These are phyloP conservation scores for Claviceps sp. DNA, from an alignment of 2,329 filamentous ascomycete genomes.

Conservation along the genomic window DNA sequence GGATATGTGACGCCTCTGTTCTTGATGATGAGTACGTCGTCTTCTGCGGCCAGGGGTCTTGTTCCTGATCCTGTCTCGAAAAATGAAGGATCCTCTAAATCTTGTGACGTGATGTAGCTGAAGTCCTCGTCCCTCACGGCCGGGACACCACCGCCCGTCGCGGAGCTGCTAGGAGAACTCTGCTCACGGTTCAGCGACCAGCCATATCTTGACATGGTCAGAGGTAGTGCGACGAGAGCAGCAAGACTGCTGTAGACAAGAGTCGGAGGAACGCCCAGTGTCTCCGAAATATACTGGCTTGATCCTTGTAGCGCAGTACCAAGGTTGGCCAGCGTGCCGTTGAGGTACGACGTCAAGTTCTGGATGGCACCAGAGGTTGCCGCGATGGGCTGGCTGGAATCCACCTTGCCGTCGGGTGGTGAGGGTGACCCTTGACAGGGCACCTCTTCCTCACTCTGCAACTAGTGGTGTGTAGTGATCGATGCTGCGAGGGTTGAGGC, in stretches of 20 bases:
- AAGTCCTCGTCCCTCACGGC: slow-evolving; percentile 65
- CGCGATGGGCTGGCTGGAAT: slow-evolving; percentile 43
- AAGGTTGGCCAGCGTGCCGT: slow-evolving; percentile 36
- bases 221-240: slow-evolving; percentile 33
- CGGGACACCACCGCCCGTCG: slow-evolving; percentile 34
- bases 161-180: slow-evolving; percentile 39
- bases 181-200: slow-evolving; percentile 32
- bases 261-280: slow-evolving; percentile 34
- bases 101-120: slow-evolving; percentile 70
- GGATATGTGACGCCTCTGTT: slow-evolving; percentile 52
- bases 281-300: slow-evolving; percentile 38
- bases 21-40: slow-evolving; percentile 59
- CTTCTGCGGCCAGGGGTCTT: slow-evolving; percentile 29
- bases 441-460: slow-evolving; percentile 13
- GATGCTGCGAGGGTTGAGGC: neutral
- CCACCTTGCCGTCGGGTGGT: slow-evolving; percentile 41
- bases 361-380: slow-evolving; percentile 51
- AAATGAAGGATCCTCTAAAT: slow-evolving; percentile 38
- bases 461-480: neutral
- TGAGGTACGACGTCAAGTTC: slow-evolving; percentile 45
- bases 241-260: slow-evolving; percentile 37
- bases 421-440: slow-evolving; percentile 23
- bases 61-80: neutral
- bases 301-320: slow-evolving; percentile 33
- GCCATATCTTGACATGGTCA: slow-evolving; percentile 43